A percentile compares a stretch with the other conserved stretches of the same genome.
Evolutionary conservation across 2,329 filamentous ascomycete species (phyloP).

Genomic region (Trichoderma aggressivum): DNA sequence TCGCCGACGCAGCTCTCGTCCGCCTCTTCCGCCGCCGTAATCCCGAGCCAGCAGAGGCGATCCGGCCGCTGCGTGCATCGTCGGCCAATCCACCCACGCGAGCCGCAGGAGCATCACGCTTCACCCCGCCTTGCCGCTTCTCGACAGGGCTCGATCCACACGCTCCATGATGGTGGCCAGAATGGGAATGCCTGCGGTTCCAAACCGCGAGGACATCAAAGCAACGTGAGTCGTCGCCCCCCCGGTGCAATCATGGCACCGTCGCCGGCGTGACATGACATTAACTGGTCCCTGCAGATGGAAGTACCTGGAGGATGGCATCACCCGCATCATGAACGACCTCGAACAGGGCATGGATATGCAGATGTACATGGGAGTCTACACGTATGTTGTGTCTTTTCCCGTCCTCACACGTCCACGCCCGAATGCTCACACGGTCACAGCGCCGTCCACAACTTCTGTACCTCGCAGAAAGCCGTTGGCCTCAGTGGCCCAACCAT

Average conservation of each 20-base stretch:
- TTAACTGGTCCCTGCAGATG: conserved; percentile 57
- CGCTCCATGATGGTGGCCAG: conserved; percentile 33
- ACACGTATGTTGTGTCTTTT: conserved; percentile 60
- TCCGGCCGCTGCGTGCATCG: background rate
- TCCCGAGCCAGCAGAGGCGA: background rate
- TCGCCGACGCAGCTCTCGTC: background rate
- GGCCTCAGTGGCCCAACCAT: conserved; percentile 48
- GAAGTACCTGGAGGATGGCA: conserved; percentile 82
- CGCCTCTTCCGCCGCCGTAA: background rate
- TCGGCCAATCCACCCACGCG: conserved; percentile 12
- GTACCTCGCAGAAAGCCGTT: conserved; percentile 92
- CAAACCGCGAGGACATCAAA: conserved; percentile 59
- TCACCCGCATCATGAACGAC: conserved; percentile 90
- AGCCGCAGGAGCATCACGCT: conserved; percentile 15
- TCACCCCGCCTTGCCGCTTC: conserved; percentile 16
- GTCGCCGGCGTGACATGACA: background rate
- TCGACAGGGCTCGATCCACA: background rate
- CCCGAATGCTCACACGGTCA: conserved; percentile 35
- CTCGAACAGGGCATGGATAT: conserved; percentile 91
- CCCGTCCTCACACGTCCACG: background rate
- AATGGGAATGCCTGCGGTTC: conserved; percentile 53
- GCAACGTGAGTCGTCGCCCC: conserved; percentile 42
- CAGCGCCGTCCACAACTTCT: conserved; percentile 96
- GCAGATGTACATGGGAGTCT: conserved; percentile 95
- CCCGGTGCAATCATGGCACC: background rate